Evolutionary conservation across 176 grass and related monocot genomes (phyloP).

Genomic region (Eragrostis curvula): DNA sequence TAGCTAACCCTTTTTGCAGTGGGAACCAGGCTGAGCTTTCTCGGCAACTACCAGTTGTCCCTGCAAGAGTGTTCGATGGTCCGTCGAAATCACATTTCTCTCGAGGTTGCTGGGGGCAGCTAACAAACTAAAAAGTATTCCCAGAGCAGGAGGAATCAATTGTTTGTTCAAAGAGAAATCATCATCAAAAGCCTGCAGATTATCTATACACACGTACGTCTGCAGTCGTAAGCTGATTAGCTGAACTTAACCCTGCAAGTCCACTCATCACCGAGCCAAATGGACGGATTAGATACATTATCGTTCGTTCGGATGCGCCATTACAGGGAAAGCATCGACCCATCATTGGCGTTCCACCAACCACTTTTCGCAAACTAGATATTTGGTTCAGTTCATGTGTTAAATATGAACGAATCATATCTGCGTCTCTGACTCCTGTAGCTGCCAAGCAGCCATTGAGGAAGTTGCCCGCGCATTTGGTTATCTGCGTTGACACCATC

Average conservation of each 20-base stretch:
- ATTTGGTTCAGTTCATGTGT: conserved; percentile 24
- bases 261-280: background rate
- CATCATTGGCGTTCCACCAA: conserved; percentile 27
- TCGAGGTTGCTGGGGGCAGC: conserved; percentile 1
- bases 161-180: background rate
- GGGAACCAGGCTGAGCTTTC: conserved; percentile 6
- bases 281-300: background rate
- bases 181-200: background rate
- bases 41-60: background rate
- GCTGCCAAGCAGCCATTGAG: conserved; percentile 1
- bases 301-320: background rate
- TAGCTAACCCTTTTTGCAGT: background rate
- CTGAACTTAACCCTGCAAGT: background rate
- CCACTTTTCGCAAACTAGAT: background rate
- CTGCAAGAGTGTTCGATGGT: background rate
- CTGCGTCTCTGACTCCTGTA: conserved; percentile 5
- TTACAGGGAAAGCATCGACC: background rate
- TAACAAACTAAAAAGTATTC: background rate
- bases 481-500: conserved; percentile 1
- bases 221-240: conserved; percentile 5
- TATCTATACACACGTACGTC: background rate
- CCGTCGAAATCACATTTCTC: conserved; percentile 23
- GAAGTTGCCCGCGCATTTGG: background rate
- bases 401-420: conserved; percentile 2
- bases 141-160: background rate